A percentile compares a stretch with the other conserved stretches of the same genome.
Conservation (phyloP, 768 basidiomycete species). For the Lactarius indigo region DNA sequence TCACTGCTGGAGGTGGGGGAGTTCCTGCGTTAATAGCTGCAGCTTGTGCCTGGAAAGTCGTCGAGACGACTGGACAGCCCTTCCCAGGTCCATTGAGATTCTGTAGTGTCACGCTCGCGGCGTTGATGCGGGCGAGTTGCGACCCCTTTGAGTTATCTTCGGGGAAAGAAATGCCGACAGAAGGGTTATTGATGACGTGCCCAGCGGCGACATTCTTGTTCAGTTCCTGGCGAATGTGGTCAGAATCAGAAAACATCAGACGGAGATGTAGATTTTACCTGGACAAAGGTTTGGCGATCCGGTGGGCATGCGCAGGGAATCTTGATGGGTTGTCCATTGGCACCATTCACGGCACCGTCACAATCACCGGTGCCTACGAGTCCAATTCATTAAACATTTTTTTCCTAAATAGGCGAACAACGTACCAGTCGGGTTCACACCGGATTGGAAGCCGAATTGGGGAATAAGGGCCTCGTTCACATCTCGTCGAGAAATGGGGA, state of each 20-base stretch:
- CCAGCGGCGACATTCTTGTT: slow-evolving; percentile 21
- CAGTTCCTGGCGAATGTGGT: slow-evolving; percentile 27
- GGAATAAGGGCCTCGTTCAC: slow-evolving; percentile 34
- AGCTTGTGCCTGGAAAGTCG: slow-evolving; percentile 47
- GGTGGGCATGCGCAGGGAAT: slow-evolving; percentile 69
- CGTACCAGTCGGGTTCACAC: slow-evolving; percentile 58
- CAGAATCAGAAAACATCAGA: not conserved
- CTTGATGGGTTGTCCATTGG: slow-evolving; percentile 52
- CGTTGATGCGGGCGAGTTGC: slow-evolving; percentile 46
- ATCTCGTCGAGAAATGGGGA: slow-evolving; percentile 14
- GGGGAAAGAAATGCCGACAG: slow-evolving; percentile 39
- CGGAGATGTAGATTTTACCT: slow-evolving; percentile 34
- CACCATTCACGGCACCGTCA: slow-evolving; percentile 56
- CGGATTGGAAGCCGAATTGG: slow-evolving; percentile 52
- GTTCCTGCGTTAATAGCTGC: slow-evolving; percentile 21
- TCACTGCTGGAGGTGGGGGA: not conserved
- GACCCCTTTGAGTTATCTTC: slow-evolving; percentile 38
- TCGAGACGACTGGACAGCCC: slow-evolving; percentile 63
- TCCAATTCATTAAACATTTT: not conserved
- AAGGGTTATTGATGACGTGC: slow-evolving; percentile 15
- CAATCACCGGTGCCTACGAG: slow-evolving; percentile 61
- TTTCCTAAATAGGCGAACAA: slow-evolving; percentile 13
- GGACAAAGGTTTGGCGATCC: slow-evolving; percentile 46
- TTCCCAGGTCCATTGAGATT: slow-evolving; percentile 64
- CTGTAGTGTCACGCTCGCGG: slow-evolving; percentile 63